Percentiles rank a stretch among this genome's conserved stretches.
phyloP scores from a whole-genome alignment of 2,329 filamentous ascomycete genomes.

The Laburnicola sp. region DNA sequence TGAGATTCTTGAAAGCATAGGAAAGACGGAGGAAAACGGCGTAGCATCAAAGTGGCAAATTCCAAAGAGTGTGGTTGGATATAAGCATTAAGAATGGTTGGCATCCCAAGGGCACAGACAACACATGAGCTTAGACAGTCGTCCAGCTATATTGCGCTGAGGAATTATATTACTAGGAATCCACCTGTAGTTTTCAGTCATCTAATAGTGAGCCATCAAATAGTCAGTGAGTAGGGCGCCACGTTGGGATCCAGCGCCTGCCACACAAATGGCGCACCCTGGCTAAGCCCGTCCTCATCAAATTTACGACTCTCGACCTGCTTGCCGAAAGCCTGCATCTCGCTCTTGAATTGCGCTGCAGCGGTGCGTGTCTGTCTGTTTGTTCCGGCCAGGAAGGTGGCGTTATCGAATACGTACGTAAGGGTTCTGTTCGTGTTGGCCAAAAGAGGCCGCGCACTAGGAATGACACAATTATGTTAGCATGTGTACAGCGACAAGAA shows the following conservation, averaged over 20 bases:
- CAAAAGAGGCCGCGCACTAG: slow-evolving; percentile 41
- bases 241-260: slow-evolving; percentile 1
- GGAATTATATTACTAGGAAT: no score
- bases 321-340: slow-evolving; percentile 47
- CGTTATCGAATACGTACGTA: slow-evolving; percentile 49
- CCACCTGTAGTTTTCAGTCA: no score
- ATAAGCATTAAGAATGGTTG: no score
- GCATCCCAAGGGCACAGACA: no score
- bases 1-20: no score
- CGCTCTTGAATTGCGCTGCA: slow-evolving; percentile 40
- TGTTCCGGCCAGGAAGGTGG: slow-evolving; percentile 39
- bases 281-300: slow-evolving; percentile 47
- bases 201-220: background rate
- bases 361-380: slow-evolving; percentile 40
- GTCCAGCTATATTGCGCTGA: no score
- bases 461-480: background rate
- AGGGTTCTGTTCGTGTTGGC: slow-evolving; percentile 44
- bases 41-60: no score
- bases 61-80: no score
- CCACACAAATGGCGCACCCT: slow-evolving; percentile 9
- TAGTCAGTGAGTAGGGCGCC: slow-evolving; percentile 3
- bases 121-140: no score
- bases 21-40: no score
- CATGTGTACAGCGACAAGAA: background rate
- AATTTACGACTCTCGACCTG: slow-evolving; percentile 47